Evolutionary conservation across 2,329 filamentous ascomycete species (phyloP).

Genomic region (Beauveria varroae): DNA sequence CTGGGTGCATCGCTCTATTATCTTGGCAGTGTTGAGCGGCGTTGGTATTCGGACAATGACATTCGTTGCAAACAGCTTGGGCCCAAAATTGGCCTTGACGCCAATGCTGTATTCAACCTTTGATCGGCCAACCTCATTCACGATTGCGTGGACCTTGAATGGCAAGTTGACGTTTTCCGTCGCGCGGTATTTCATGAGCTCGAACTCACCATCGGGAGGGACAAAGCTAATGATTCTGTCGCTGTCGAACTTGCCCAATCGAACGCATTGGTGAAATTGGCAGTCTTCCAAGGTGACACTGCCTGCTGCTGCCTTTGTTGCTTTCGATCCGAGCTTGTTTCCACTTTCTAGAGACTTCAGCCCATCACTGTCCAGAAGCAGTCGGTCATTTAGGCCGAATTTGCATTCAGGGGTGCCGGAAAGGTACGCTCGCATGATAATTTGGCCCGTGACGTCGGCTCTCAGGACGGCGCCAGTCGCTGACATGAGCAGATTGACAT

Average conservation of each 20-base stretch:
- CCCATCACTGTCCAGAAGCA: conserved; percentile 76
- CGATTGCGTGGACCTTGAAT: conserved; percentile 97
- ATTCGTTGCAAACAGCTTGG: conserved; percentile 95
- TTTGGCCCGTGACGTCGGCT: conserved; percentile 94
- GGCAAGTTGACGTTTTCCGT: conserved; percentile 98
- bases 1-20: conserved; percentile 86
- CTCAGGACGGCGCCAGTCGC: conserved; percentile 90
- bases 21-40: conserved; percentile 90
- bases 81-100: conserved; percentile 92
- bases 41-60: conserved; percentile 92
- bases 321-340: conserved; percentile 74
- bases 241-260: conserved; percentile 91
- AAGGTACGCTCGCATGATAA: conserved; percentile 97
- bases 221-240: conserved; percentile 97
- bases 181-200: conserved; percentile 96
- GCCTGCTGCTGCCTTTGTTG: conserved; percentile 89
- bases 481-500: conserved; percentile 98
- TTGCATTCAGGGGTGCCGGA: conserved; percentile 97
- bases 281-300: conserved; percentile 96
- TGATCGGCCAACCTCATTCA: conserved; percentile 92
- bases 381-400: conserved; percentile 91
- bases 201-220: conserved; percentile 94
- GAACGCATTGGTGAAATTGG: conserved; percentile 98
- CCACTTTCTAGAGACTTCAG: conserved; percentile 61
- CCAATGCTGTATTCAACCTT: conserved; percentile 99